A percentile compares a stretch with the other conserved stretches of the same genome.
Evolutionary conservation across 768 basidiomycete genomes (phyloP).

Genomic region (Exidia glandulosa): DNA sequence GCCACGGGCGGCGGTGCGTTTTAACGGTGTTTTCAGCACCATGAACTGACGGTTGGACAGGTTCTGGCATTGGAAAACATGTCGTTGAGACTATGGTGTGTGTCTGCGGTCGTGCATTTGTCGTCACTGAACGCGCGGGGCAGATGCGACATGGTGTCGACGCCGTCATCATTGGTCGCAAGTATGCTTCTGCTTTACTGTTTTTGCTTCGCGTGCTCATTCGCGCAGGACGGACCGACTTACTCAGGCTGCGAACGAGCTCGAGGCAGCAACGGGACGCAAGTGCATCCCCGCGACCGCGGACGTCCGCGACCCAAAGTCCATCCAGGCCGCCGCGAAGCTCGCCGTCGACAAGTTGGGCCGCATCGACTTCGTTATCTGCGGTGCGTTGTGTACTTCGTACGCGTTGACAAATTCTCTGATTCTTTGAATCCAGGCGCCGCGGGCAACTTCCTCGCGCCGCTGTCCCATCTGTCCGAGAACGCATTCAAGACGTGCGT

Average conservation of each 20-base stretch:
- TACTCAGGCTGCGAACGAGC: constrained; percentile 53
- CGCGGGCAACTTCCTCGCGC: constrained; percentile 91
- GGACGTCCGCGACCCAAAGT: constrained; percentile 72
- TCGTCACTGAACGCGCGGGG: neutral
- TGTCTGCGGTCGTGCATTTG: constrained; percentile 6
- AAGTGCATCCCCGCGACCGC: constrained; percentile 62
- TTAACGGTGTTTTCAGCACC: neutral
- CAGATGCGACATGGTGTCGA: constrained; percentile 79
- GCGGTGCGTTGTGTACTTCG: constrained; percentile 41
- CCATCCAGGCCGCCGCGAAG: constrained; percentile 63
- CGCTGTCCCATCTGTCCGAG: constrained; percentile 72
- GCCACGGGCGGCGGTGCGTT: constrained; percentile 70
- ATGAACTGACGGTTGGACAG: neutral
- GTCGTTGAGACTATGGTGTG: constrained; percentile 79
- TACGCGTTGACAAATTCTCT: neutral
- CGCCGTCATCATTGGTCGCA: constrained; percentile 77
- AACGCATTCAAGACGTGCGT: constrained; percentile 70
- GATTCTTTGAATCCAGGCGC: constrained; percentile 43
- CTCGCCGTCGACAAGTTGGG: constrained; percentile 70
- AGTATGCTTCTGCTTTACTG: constrained; percentile 36
- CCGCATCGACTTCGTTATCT: constrained; percentile 88
- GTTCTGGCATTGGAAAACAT: constrained; percentile 78
- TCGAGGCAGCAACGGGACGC: constrained; percentile 58
- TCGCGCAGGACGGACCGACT: constrained; percentile 56
- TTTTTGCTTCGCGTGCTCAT: neutral